Evolutionary conservation across 2,329 filamentous ascomycete species (phyloP).

Genomic region (Cladosporium sp.): DNA sequence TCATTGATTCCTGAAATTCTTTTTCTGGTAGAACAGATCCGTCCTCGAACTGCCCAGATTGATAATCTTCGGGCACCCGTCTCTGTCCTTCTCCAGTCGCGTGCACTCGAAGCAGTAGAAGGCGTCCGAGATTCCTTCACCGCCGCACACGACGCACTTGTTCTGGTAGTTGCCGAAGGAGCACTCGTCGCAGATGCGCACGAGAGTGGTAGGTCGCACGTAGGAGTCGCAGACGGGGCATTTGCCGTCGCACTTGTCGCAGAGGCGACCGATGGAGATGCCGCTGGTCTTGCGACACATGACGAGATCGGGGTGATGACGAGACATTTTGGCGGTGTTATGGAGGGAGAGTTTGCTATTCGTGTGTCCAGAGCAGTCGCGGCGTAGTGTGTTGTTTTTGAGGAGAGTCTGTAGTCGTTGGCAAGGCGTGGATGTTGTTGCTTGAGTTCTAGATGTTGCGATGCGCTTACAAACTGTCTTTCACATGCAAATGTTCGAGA

Average conservation of each 20-base stretch:
- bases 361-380: not conserved
- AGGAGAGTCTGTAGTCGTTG: not conserved
- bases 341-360: not conserved
- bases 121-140: slow-evolving; percentile 95
- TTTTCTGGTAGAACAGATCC: slow-evolving; percentile 80
- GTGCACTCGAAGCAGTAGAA: slow-evolving; percentile 99
- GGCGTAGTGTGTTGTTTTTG: not conserved
- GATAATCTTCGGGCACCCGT: slow-evolving; percentile 99
- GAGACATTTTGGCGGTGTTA: slow-evolving; percentile 65
- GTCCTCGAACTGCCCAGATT: slow-evolving; percentile 94
- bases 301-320: slow-evolving; percentile 95
- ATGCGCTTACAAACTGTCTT: slow-evolving; percentile 12
- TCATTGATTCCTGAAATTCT: slow-evolving; percentile 65
- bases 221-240: slow-evolving; percentile 99
- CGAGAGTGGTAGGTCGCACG: slow-evolving; percentile 94
- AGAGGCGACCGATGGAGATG: slow-evolving; percentile 96
- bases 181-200: slow-evolving; percentile 98
- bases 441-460: slow-evolving; percentile 8
- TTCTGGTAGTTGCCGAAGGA: slow-evolving; percentile 99
- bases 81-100: slow-evolving; percentile 90
- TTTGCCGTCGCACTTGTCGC: slow-evolving; percentile 99
- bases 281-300: slow-evolving; percentile 99
- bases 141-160: slow-evolving; percentile 98
- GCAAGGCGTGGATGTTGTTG: not conserved
- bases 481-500: slow-evolving; percentile 4